Conservation (phyloP, 768 basidiomycete species). For the Leccinum disarticulatum region DNA sequence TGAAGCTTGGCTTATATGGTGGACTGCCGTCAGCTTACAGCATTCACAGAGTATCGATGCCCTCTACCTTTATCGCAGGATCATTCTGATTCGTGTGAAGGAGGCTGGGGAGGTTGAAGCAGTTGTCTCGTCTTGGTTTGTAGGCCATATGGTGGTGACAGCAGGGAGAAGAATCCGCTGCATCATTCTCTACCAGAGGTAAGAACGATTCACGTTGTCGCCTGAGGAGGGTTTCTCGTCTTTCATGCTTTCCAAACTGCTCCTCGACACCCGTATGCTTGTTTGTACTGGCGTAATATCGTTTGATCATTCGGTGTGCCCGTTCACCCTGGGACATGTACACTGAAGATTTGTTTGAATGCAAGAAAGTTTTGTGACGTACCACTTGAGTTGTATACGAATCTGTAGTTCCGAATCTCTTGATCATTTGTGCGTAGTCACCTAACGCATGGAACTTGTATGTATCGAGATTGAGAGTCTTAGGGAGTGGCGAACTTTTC, state of each 20-base stretch:
- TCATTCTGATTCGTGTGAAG: not conserved
- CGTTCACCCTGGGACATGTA: not conserved
- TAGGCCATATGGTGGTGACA: not conserved
- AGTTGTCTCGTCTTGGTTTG: not conserved
- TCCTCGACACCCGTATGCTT: not conserved
- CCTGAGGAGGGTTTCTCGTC: not conserved
- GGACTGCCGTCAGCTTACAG: too few relatives aligned
- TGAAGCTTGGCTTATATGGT: constrained; percentile 11
- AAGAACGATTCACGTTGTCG: not conserved
- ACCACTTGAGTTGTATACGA: constrained; percentile 26
- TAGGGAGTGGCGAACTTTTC: not conserved
- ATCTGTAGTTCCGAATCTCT: constrained; percentile 30
- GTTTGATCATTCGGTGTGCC: not conserved
- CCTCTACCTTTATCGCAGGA: constrained; percentile 7
- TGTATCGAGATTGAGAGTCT: constrained; percentile 31
- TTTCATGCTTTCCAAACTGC: not conserved
- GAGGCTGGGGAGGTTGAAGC: not conserved
- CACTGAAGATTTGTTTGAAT: not conserved
- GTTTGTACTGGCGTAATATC: not conserved
- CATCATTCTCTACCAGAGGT: not conserved
- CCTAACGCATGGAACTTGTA: constrained; percentile 39
- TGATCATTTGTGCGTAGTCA: constrained; percentile 31
- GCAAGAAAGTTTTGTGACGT: constrained; percentile 5
- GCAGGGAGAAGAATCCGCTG: not conserved
- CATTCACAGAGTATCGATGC: too few relatives aligned